These are phyloP conservation scores for Hypomyces rosellus DNA, from an alignment of 2,329 filamentous ascomycete genomes.

Conservation along the genomic window DNA sequence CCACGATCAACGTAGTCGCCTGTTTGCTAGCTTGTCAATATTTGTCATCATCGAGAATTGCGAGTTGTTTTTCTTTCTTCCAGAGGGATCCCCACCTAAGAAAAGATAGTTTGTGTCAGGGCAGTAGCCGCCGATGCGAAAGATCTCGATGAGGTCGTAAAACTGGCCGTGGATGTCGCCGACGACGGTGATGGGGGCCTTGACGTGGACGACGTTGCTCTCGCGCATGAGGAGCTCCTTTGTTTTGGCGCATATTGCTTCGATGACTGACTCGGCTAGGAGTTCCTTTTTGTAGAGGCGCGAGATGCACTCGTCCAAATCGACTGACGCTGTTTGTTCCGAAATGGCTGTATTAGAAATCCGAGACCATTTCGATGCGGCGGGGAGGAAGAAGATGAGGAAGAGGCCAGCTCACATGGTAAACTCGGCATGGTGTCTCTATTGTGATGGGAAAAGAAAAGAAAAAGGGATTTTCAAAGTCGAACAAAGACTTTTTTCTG, in stretches of 20 bases:
- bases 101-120: constrained; percentile 98
- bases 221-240: constrained; percentile 99
- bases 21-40: constrained; percentile 27
- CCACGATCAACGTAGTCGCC: constrained; percentile 98
- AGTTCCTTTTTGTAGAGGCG: constrained; percentile 96
- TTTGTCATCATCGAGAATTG: neutral
- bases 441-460: too few relatives aligned
- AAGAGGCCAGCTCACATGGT: constrained; percentile 39
- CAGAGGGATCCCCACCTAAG: constrained; percentile 56
- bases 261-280: constrained; percentile 93
- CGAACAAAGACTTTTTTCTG: too few relatives aligned
- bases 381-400: neutral
- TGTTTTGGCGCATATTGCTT: constrained; percentile 98
- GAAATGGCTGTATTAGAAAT: neutral
- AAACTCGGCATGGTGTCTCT: constrained; percentile 47
- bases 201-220: constrained; percentile 98
- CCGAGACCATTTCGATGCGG: neutral
- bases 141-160: constrained; percentile 98
- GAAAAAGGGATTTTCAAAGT: too few relatives aligned
- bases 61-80: too few relatives aligned
- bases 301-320: constrained; percentile 97
- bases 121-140: constrained; percentile 94
- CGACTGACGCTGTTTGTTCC: constrained; percentile 70
- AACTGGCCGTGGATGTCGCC: constrained; percentile 99
- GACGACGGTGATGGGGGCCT: constrained; percentile 91